Base-by-base conservation (phyloP, 495 filamentous ascomycete species). In the Hyaloscypha finlandica region DNA sequence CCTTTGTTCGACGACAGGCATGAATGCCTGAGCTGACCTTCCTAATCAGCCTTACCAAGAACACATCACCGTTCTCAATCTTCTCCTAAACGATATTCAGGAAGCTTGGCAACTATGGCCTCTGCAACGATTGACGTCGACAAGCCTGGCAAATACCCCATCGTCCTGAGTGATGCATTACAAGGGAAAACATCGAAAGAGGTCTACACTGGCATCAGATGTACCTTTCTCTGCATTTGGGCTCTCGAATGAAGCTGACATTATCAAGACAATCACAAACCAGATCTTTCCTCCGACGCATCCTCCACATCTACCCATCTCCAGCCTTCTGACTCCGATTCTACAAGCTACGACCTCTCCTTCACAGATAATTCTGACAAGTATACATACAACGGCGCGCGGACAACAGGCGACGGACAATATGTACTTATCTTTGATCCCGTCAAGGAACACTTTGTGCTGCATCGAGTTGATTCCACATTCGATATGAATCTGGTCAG, bases 391-490 rank as follows among this genome's bases (percentile, higher is more conserved):
- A 78, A 76, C 61, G 84, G 84, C 59, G 76, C 74, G 16, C 80
- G 82, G 42, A 78, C 77, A 51, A 75, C 77, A 42, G 79, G 78
- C 65, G 80, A 85, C 42, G 78, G 75, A 63, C 79, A 85, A 64
- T 85, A 80, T 71, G 80, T 85, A 31, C 77, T 86, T 64, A 81
- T 85, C 37, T 85, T 85, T 65, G 83, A 86, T 66, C 77, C 83
- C 11, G 72, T 71, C 14, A 81, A 80, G 69, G 77, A 86, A 68
- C 82, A 79, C 60, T 84, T 85, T 70, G 78, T 86, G 51, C 75
- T 86, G n/a, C 82, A 86, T 73, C 79, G 78, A 51, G 74, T 86
- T 39, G 82, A 86, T 67, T 85, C 83, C n/a, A 80, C 79, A 57
- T 86, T 86, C 74, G 79, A 85, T 70, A 85, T 86, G 84, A 85